Evolutionary conservation across 805 yeast genomes (phyloP).

Genomic region (Teunomyces lycoperdinae): DNA sequence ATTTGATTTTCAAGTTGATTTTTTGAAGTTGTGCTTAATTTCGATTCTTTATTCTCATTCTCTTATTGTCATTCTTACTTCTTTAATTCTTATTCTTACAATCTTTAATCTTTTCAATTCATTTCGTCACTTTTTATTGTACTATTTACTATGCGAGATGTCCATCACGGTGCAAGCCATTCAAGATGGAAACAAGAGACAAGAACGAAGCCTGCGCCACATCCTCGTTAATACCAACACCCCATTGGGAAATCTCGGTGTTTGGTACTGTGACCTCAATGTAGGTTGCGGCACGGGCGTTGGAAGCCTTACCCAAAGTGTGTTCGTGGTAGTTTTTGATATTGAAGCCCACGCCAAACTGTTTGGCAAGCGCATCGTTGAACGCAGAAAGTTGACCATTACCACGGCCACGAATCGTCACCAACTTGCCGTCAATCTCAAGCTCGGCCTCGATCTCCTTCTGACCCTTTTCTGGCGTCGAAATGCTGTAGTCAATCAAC

Average conservation of each 20-base stretch:
- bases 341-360: constrained; percentile 49
- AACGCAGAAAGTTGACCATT: constrained; percentile 84
- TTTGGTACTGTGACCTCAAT: constrained; percentile 29
- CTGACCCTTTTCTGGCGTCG: constrained; percentile 38
- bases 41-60: neutral
- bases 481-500: constrained; percentile 48
- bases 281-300: constrained; percentile 75
- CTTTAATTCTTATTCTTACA: neutral
- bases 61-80: neutral
- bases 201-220: constrained; percentile 81
- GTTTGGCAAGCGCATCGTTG: constrained; percentile 54
- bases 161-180: constrained; percentile 33
- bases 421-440: constrained; percentile 41
- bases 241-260: constrained; percentile 57
- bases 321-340: constrained; percentile 77
- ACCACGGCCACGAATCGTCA: constrained; percentile 57
- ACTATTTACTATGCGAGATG: neutral
- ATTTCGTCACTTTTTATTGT: too few relatives aligned
- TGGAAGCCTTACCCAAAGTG: constrained; percentile 71
- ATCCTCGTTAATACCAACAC: constrained; percentile 90
- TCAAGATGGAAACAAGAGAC: constrained; percentile 64
- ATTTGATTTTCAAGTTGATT: neutral
- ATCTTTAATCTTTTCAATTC: too few relatives aligned
- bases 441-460: constrained; percentile 50
- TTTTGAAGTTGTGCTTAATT: too few relatives aligned